A percentile compares a stretch with the other conserved stretches of the same genome.
phyloP scores from a whole-genome alignment of 768 basidiomycete species.

The Pisolithus orientalis region DNA sequence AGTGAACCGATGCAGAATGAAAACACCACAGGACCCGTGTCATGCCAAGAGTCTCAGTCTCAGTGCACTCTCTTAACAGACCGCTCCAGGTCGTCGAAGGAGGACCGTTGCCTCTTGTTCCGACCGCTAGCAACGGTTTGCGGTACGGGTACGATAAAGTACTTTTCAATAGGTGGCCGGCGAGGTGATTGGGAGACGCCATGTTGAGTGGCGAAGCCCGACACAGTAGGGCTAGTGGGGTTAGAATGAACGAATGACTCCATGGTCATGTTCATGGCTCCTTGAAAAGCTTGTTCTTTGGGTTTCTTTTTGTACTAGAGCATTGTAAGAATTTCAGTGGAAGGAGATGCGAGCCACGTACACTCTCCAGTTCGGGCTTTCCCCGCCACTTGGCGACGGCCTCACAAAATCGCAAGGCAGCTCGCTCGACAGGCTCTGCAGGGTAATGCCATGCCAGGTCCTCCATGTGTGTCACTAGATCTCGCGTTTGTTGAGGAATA shows the following conservation, averaged over 20 bases:
- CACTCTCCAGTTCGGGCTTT: slow-evolving; percentile 78
- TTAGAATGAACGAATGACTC: slow-evolving; percentile 68
- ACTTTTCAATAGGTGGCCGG: slow-evolving; percentile 32
- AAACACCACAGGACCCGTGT: slow-evolving; percentile 6
- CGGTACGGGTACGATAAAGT: slow-evolving; percentile 27
- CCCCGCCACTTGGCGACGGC: slow-evolving; percentile 79
- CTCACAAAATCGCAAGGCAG: slow-evolving; percentile 74
- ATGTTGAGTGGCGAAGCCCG: slow-evolving; percentile 15
- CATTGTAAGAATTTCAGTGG: slow-evolving; percentile 8
- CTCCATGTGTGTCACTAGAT: slow-evolving; percentile 76
- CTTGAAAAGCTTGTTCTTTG: slow-evolving; percentile 25
- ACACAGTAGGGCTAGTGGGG: slow-evolving; percentile 49
- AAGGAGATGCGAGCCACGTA: slow-evolving; percentile 20
- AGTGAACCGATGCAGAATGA: slow-evolving; percentile 1
- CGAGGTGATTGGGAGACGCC: slow-evolving; percentile 15
- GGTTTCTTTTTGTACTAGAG: slow-evolving; percentile 54
- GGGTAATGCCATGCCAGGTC: slow-evolving; percentile 67
- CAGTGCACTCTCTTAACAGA: slow-evolving; percentile 17
- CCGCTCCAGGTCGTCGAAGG: slow-evolving; percentile 19
- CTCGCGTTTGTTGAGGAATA: slow-evolving; percentile 62
- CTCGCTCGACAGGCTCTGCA: slow-evolving; percentile 74
- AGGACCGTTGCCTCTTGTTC: slow-evolving; percentile 24
- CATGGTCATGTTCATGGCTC: slow-evolving; percentile 44
- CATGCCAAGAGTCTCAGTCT: slow-evolving; percentile 4
- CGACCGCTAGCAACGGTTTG: slow-evolving; percentile 9